Conservation (phyloP, 2,329 filamentous ascomycete genomes). For the Colletotrichum gigasporum region DNA sequence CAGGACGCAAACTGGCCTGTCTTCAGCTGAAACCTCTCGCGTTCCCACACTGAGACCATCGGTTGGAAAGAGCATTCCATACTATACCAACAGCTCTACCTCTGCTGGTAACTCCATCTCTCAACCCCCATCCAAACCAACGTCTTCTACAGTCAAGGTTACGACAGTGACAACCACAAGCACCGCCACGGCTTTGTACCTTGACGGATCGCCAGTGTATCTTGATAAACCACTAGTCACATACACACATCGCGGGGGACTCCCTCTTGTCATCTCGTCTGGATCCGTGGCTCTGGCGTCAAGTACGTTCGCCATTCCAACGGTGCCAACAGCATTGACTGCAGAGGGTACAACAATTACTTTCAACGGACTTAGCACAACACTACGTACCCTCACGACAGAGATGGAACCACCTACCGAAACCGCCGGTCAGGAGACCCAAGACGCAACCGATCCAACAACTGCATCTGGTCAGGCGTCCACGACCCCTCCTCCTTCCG, state of each 20-base stretch:
- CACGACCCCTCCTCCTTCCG: neutral
- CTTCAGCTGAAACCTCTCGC: neutral
- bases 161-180: neutral
- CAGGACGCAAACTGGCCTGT: neutral
- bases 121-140: neutral
- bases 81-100: neutral
- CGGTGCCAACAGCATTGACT: neutral
- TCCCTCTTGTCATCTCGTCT: neutral
- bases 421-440: neutral
- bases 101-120: no score
- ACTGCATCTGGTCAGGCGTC: neutral
- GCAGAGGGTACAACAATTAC: neutral
- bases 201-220: neutral
- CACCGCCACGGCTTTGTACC: neutral
- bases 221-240: neutral
- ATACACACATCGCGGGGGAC: neutral
- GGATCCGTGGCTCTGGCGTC: neutral
- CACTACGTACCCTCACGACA: accelerated
- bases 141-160: neutral
- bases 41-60: neutral
- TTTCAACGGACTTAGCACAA: neutral
- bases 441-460: no score
- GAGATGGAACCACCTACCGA: neutral
- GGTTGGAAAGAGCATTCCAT: neutral
- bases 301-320: neutral